A percentile compares a stretch with the other conserved stretches of the same genome.
Conservation (phyloP, 805 yeast genomes). For the Schizosaccharomyces octosporus region DNA sequence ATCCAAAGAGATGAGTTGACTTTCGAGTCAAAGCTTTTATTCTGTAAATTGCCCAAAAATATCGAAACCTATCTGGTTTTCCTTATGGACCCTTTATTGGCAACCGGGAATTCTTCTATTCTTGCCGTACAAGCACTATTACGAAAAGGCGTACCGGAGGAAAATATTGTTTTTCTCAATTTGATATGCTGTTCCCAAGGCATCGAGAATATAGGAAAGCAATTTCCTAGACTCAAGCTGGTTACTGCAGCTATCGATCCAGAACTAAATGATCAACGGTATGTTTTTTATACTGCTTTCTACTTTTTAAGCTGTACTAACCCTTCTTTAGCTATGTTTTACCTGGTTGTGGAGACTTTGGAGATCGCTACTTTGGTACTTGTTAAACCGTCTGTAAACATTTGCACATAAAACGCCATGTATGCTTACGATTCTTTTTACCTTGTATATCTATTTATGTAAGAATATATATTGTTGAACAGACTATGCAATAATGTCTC, state of each 20-base stretch:
- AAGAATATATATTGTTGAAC: too few species aligned
- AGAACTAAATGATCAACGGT: neutral
- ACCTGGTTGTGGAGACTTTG: constrained; percentile 2
- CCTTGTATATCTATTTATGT: too few species aligned
- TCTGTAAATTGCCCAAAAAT: constrained; percentile 84
- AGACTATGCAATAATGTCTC: too few species aligned
- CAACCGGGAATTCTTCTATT: constrained; percentile 79
- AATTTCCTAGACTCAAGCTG: constrained; percentile 35
- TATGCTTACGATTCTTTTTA: too few species aligned
- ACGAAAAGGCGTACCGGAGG: constrained; percentile 47
- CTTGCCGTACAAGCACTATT: constrained; percentile 78
- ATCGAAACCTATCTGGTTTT: constrained; percentile 30
- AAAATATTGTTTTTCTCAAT: constrained; percentile 41
- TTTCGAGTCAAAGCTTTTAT: constrained; percentile 20
- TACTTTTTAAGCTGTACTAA: neutral
- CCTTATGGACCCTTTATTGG: constrained; percentile 64
- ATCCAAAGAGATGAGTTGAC: neutral
- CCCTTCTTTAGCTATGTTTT: neutral
- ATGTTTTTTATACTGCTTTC: neutral
- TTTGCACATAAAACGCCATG: too few species aligned
- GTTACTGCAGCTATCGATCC: neutral
- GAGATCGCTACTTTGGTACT: constrained; percentile 3
- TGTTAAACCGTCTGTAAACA: neutral
- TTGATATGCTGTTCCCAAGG: constrained; percentile 61
- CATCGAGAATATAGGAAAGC: constrained; percentile 41